Base-by-base conservation (phyloP, 192 early-diverging fungal genomes). In the Coemansia aciculifera region DNA sequence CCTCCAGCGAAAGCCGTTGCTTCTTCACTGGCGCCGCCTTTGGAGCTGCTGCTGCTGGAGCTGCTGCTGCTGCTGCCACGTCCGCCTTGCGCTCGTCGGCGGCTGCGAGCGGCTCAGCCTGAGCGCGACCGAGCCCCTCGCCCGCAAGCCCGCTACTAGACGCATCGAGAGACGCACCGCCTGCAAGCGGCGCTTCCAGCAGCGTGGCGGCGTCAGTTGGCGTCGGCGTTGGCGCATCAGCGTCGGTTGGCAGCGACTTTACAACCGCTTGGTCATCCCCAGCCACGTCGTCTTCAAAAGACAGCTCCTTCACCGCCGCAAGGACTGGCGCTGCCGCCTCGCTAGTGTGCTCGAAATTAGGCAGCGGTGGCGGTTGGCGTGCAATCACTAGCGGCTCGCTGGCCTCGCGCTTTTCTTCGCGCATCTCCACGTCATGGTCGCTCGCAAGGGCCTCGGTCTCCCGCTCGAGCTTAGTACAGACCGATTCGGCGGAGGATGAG, bases 1-100 rank as follows among this genome's bases (percentile, higher is more conserved):
- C 81, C 34, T 74, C 63, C 7, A 83, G 69, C 49, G 81, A 78
- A 8, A 83, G 76, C 0, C 81, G 81, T 59, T 78, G 75, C 64
- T 83, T 83, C 46, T 83, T 77, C 9, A 49, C 72, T 2, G 72
- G 66, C 9, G 62, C 51, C 12, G 57, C 62, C 40, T 29, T 60
- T 54, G 32, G 52, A 44, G 46, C 46, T 24, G 46, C 21, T n/a
- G n/a, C 46, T 9, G 17, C 64, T 54, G 32, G 52, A 44, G 46
- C 46, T 24, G 46, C 27, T 34, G 36, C 36, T 37, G 36, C 9
- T 37, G 36, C 36, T 8, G 36, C 36, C 36, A 37, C 36, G 36
- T 37, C 71, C 15, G 12, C 39, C 31, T 13, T 23, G 12, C 17
- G 38, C 59, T 62, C 19, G 36, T 29, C 49, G 6, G 21, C 34